Percentiles rank a stretch among this genome's conserved stretches.
phyloP scores from a whole-genome alignment of 1,284 basidiomycete genomes.

The Apiotrichum siamense region DNA sequence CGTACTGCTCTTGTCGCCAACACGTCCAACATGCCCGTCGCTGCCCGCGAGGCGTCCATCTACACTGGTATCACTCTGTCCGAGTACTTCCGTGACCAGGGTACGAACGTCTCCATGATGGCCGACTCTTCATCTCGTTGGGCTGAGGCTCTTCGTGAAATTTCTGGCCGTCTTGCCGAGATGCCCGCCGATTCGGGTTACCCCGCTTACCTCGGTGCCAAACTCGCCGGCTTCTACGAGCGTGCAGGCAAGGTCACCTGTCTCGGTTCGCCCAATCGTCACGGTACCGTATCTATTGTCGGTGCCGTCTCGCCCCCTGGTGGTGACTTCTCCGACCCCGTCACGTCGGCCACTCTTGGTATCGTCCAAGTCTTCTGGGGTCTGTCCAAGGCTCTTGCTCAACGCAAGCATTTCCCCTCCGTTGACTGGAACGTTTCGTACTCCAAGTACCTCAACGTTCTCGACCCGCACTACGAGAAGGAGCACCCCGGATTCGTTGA shows the following conservation, averaged over 20 bases:
- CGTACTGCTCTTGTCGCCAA: slow-evolving; percentile 98
- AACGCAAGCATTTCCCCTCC: slow-evolving; percentile 90
- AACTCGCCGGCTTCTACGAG: slow-evolving; percentile 97
- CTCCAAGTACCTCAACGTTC: slow-evolving; percentile 94
- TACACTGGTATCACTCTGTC: slow-evolving; percentile 99
- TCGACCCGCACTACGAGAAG: slow-evolving; percentile 89
- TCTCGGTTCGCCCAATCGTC: slow-evolving; percentile 79
- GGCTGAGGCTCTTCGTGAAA: slow-evolving; percentile 99
- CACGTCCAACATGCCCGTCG: slow-evolving; percentile 99
- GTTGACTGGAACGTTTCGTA: slow-evolving; percentile 99
- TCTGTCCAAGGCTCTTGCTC: slow-evolving; percentile 60
- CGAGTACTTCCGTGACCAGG: slow-evolving; percentile 99
- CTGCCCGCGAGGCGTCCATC: slow-evolving; percentile 97
- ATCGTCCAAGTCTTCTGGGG: slow-evolving; percentile 92
- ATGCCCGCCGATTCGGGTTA: slow-evolving; percentile 99
- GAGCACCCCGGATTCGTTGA: slow-evolving; percentile 90
- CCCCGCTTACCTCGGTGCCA: slow-evolving; percentile 93
- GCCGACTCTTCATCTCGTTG: slow-evolving; percentile 98
- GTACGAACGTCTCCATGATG: slow-evolving; percentile 99
- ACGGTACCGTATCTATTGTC: slow-evolving; percentile 95
- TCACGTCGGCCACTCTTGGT: slow-evolving; percentile 92
- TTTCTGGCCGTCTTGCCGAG: slow-evolving; percentile 96
- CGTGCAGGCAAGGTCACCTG: slow-evolving; percentile 95
- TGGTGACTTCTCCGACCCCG: slow-evolving; percentile 99
- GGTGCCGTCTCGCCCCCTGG: slow-evolving; percentile 98